Base-by-base conservation (phyloP, 2,329 filamentous ascomycete species). In the Trichophyton benhamiae region DNA sequence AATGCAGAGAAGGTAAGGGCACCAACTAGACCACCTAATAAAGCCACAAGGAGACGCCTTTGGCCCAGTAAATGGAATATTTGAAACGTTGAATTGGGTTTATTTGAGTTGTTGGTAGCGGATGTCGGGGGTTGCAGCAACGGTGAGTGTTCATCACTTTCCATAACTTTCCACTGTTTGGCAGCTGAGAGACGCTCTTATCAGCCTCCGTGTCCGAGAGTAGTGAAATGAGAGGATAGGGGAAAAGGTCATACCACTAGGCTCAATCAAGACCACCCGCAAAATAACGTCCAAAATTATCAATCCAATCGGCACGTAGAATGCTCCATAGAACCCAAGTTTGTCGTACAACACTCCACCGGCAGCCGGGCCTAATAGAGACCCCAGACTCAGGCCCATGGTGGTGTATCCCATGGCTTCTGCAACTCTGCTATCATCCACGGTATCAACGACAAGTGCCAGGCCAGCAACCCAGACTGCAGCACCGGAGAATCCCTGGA, bases 301-400 rank as follows among this genome's bases (percentile, higher is more conserved):
- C 7, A 87, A 69, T 0, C 74, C 79, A 57, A 83, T 76, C 0
- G 78, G 80, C 25, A 86, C 71, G 0, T 77, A 79, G 68, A 86
- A 86, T 0, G 87, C 83, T 0, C 82, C 83, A 11, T 71, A 68
- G 66, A 82, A 82, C 1, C 84, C 84, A 0, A 79, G 77, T 66
- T 80, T 80, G 30, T 80, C 75, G 67, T 86, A 87, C 0, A 87
- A 69, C 0, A 84, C 67, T 0, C 85, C 85, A 2, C 84, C 84
- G 0, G 85, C 70, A 0, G 83, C 75, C 0, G 84, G 84, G 0
- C 82, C 78, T 15, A 80, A 72, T 3, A 87, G 71, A 48, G 79
- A 78, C 0, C 83, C 83, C 0, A 83, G 75, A 0, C 80, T 80
- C 59, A 84, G 80, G 63, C 86, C 80, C 63, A 80, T 81, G 69